Conservation (phyloP, 805 yeast genomes). For the Ogataea populi-albae region DNA sequence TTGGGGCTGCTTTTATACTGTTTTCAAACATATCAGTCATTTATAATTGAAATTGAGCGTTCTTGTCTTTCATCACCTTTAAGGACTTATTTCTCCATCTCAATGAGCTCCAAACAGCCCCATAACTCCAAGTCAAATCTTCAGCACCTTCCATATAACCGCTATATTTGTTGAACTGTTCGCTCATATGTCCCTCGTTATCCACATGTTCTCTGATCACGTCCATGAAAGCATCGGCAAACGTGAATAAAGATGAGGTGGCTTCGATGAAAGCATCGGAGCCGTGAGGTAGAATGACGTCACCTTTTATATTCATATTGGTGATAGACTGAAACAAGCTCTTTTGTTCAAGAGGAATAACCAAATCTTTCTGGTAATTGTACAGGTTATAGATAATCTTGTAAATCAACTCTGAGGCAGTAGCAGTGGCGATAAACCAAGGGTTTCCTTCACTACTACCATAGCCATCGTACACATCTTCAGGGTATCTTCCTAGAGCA, state of each 20-base stretch:
- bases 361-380: conserved; percentile 40
- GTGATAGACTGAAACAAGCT: conserved; percentile 22
- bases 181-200: conserved; percentile 73
- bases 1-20: too few relatives aligned
- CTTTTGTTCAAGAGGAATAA: conserved; percentile 27
- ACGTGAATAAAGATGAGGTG: conserved; percentile 44
- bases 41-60: conserved; percentile 2
- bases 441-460: conserved; percentile 81
- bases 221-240: conserved; percentile 65
- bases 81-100: conserved; percentile 56
- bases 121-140: conserved; percentile 88
- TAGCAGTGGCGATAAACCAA: conserved; percentile 80
- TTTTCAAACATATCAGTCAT: too few relatives aligned
- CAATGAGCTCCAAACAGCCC: conserved; percentile 68
- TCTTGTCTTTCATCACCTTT: conserved; percentile 22
- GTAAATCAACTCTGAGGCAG: conserved; percentile 64
- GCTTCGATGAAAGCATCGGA: conserved; percentile 46
- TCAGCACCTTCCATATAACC: conserved; percentile 90
- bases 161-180: conserved; percentile 76
- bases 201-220: conserved; percentile 59
- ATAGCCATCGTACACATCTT: conserved; percentile 80
- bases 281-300: conserved; percentile 34
- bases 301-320: conserved; percentile 19
- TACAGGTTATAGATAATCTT: conserved; percentile 48
- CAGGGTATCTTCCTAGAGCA: conserved; percentile 90